These are phyloP conservation scores for Debaryomyces coudertii DNA, from an alignment of 1,139 yeast species.

Conservation along the genomic window DNA sequence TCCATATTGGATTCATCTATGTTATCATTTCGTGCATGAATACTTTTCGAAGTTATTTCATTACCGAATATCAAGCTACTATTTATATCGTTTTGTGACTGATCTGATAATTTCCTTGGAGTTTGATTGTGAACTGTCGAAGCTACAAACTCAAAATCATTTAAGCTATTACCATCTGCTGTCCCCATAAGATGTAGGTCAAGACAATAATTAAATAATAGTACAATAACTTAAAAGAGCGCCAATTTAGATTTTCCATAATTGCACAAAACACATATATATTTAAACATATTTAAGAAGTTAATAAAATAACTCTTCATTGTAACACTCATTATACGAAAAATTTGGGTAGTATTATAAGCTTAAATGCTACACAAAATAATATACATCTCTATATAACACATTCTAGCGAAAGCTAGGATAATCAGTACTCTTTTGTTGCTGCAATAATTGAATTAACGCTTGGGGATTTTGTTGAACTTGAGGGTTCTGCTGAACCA, in stretches of 20 bases:
- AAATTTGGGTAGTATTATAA: not conserved
- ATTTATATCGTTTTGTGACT: constrained; percentile 17
- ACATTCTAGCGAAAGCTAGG: constrained; percentile 4
- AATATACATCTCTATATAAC: constrained; percentile 4
- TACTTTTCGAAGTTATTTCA: constrained; percentile 13
- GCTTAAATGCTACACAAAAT: constrained; percentile 2
- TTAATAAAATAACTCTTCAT: not conserved
- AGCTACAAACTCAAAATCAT: constrained; percentile 1
- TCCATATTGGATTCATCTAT: not conserved
- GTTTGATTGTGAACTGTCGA: constrained; percentile 5
- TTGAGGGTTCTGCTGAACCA: constrained; percentile 28
- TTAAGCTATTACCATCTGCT: not conserved
- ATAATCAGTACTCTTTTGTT: constrained; percentile 11
- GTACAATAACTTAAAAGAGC: not conserved
- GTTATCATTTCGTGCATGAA: not conserved
- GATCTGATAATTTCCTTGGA: not conserved
- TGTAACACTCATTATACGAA: not conserved
- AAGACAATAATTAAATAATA: not conserved
- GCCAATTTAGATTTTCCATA: not conserved
- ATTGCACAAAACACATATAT: constrained; percentile 8
- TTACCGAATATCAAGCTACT: constrained; percentile 29
- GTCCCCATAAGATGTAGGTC: constrained; percentile 6
- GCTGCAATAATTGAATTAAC: constrained; percentile 22
- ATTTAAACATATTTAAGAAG: constrained; percentile 1
- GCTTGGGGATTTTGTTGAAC: constrained; percentile 26